Conservation (phyloP, 305 asterid species). For the Solanum hybrid region DNA sequence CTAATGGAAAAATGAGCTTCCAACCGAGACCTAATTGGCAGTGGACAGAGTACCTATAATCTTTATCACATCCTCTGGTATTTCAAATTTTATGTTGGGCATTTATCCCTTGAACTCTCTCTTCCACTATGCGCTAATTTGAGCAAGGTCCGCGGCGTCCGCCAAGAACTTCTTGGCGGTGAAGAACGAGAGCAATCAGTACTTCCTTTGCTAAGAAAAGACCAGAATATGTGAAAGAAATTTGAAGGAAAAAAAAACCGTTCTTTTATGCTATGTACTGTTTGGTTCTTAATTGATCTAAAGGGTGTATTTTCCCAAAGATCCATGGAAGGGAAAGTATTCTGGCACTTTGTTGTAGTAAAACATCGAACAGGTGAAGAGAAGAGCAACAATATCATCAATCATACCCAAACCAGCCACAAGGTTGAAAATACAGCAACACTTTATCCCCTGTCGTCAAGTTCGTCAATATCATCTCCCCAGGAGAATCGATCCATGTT, state of each 20-base stretch:
- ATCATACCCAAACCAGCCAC: conserved; percentile 98
- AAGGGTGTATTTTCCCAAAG: not conserved
- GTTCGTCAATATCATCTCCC: conserved; percentile 93
- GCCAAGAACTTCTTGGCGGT: not conserved
- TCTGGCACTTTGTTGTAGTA: not conserved
- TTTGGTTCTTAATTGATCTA: not conserved
- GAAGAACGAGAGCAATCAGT: not conserved
- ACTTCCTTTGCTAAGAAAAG: not conserved
- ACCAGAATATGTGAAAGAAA: not conserved
- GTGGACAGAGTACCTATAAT: not conserved
- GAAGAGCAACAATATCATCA: not conserved
- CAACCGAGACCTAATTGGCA: not conserved
- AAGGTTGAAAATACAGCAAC: conserved; percentile 91
- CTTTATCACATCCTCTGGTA: not conserved
- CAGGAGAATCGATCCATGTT: conserved; percentile 97
- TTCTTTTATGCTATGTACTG: not conserved
- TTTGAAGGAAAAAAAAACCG: not conserved
- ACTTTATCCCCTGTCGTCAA: conserved; percentile 93
- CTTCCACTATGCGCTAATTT: not conserved
- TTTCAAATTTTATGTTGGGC: not conserved
- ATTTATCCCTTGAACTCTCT: not conserved
- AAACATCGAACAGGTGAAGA: not conserved
- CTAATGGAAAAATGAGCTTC: not conserved
- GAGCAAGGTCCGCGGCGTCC: not conserved
- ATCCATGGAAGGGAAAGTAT: not conserved